A percentile compares a stretch with the other conserved stretches of the same genome.
phyloP scores from a whole-genome alignment of 1,284 basidiomycete genomes.

The Coriolopsis trogii region DNA sequence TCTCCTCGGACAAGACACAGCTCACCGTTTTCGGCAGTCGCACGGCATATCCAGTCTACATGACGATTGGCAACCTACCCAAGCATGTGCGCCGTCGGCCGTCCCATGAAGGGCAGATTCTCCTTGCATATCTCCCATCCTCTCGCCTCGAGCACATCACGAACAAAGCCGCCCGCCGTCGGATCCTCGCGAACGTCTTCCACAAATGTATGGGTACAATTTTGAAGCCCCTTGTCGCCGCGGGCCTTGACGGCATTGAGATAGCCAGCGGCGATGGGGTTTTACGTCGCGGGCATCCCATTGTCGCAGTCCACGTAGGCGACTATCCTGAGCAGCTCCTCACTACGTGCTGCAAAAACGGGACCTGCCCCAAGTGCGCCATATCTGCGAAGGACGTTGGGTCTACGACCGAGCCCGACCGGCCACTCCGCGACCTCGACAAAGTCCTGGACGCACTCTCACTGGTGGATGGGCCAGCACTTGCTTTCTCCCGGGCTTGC shows the following conservation, averaged over 20 bases:
- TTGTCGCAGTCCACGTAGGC: constrained; percentile 43
- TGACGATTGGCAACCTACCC: constrained; percentile 41
- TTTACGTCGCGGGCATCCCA: constrained; percentile 33
- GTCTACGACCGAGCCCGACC: not conserved
- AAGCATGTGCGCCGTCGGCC: constrained; percentile 39
- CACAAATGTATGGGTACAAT: constrained; percentile 47
- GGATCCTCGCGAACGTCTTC: constrained; percentile 34
- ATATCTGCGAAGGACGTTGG: not conserved
- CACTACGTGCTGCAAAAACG: constrained; percentile 23
- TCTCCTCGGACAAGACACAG: constrained; percentile 41
- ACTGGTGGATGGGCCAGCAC: not conserved
- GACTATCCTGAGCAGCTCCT: constrained; percentile 46
- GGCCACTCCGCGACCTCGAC: not conserved
- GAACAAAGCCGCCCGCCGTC: constrained; percentile 9
- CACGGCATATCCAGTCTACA: constrained; percentile 40
- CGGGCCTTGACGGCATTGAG: constrained; percentile 36
- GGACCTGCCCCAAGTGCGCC: constrained; percentile 23
- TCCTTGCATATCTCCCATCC: not conserved
- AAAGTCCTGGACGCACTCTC: not conserved
- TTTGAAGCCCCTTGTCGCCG: constrained; percentile 33
- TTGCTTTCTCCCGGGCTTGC: not conserved
- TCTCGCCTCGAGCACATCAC: constrained; percentile 30
- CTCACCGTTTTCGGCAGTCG: constrained; percentile 40
- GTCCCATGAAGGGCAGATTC: not conserved
- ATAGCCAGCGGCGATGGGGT: constrained; percentile 39